A percentile compares a stretch with the other conserved stretches of the same genome.
These are phyloP conservation scores for Pyrenochaeta sp. DNA, from an alignment of 2,329 filamentous ascomycete species.

Conservation along the genomic window DNA sequence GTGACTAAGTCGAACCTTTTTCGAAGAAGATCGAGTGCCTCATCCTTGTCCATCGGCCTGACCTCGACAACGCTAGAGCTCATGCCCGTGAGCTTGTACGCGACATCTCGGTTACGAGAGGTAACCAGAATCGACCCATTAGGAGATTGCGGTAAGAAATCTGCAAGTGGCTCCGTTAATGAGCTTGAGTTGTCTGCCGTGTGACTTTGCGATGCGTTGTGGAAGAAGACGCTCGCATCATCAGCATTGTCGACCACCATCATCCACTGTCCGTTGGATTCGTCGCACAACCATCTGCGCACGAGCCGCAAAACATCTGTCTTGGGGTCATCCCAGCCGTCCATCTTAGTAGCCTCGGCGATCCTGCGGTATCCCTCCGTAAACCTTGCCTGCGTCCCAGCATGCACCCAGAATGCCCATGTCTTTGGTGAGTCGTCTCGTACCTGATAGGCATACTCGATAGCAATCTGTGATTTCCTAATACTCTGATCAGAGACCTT, in stretches of 20 bases:
- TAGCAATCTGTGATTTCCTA: slow-evolving; percentile 21
- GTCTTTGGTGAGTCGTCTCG: slow-evolving; percentile 6
- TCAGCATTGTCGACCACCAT: slow-evolving; percentile 31
- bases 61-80: slow-evolving; percentile 10
- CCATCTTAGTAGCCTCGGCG: slow-evolving; percentile 17
- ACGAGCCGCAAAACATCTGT: slow-evolving; percentile 22
- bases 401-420: slow-evolving; percentile 24
- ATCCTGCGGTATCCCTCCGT: slow-evolving; percentile 22
- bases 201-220: too few species aligned
- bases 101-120: slow-evolving; percentile 11
- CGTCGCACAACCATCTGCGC: slow-evolving; percentile 11
- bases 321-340: slow-evolving; percentile 14
- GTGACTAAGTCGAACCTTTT: slow-evolving; percentile 20
- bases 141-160: slow-evolving; percentile 16
- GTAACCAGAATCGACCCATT: slow-evolving; percentile 19
- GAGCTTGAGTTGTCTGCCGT: too few species aligned
- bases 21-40: slow-evolving; percentile 11
- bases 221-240: slow-evolving; percentile 16
- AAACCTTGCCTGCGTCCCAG: slow-evolving; percentile 16
- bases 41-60: slow-evolving; percentile 15
- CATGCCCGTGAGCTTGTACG: slow-evolving; percentile 14
- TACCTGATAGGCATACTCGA: slow-evolving; percentile 12
- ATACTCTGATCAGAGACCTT: slow-evolving; percentile 3
- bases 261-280: slow-evolving; percentile 15
- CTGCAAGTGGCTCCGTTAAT: too few species aligned